Percentiles rank a stretch among this genome's conserved stretches.
Evolutionary conservation across 2,329 filamentous ascomycete genomes (phyloP).

Genomic region (Ophiosphaerella herpotricha): DNA sequence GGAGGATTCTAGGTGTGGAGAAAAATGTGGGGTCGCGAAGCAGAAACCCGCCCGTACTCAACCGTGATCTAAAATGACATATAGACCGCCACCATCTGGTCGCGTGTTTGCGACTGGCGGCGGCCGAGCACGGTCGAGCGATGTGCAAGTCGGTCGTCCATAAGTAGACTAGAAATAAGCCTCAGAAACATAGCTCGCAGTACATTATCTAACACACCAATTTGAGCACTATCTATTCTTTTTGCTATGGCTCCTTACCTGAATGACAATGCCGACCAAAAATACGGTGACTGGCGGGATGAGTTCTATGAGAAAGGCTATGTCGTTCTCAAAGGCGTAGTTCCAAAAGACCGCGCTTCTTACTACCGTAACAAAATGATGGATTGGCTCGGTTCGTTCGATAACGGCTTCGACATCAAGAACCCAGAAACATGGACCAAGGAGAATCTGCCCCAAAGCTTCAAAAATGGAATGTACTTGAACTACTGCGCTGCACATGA

Average conservation of each 20-base stretch:
- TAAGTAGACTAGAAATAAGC: background rate
- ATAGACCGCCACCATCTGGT: background rate
- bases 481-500: conserved; percentile 49
- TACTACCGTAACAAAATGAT: conserved; percentile 37
- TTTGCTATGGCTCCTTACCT: conserved; percentile 7
- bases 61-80: conserved; percentile 3
- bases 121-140: conserved; percentile 11
- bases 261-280: background rate
- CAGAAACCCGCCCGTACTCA: conserved; percentile 7
- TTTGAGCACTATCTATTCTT: background rate
- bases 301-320: conserved; percentile 35
- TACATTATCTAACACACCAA: background rate
- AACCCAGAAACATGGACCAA: conserved; percentile 49
- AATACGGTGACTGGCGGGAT: conserved; percentile 36
- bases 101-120: background rate
- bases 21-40: background rate
- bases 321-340: conserved; percentile 33
- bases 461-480: conserved; percentile 46
- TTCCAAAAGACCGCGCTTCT: conserved; percentile 25
- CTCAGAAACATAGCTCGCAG: background rate
- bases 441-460: conserved; percentile 47
- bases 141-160: background rate
- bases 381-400: conserved; percentile 38
- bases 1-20: background rate
- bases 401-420: conserved; percentile 35